Evolutionary conservation across 768 basidiomycete genomes (phyloP).

Genomic region (Rhodotorula kratochvilovae): DNA sequence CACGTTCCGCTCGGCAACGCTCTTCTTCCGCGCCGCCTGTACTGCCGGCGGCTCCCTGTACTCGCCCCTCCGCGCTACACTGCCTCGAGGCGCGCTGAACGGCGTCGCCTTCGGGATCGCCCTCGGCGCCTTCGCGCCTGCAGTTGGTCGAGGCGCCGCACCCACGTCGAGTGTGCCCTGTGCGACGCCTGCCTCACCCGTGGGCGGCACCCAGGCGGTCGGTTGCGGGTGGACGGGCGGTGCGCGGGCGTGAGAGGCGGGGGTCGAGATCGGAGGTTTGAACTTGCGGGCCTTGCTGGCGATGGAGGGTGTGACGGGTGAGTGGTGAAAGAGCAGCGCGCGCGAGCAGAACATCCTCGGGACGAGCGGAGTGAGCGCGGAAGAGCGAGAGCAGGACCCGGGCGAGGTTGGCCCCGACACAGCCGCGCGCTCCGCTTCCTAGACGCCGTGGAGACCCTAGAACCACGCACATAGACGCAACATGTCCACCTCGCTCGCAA

Average conservation of each 20-base stretch:
- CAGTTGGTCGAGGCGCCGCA: no score
- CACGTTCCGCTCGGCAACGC: slow-evolving; percentile 21
- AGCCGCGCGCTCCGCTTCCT: neutral
- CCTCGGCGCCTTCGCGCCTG: neutral
- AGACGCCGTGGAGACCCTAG: neutral
- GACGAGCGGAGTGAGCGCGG: no score
- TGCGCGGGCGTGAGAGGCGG: neutral
- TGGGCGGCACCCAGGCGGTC: neutral
- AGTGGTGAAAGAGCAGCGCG: neutral
- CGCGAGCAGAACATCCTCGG: neutral
- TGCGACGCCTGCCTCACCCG: neutral
- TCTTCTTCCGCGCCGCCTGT: slow-evolving; percentile 13
- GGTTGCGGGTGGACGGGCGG: neutral
- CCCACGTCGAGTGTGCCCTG: neutral
- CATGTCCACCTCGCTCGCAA: neutral
- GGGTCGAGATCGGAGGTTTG: neutral
- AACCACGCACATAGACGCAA: neutral
- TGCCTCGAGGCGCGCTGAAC: neutral
- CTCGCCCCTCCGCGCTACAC: neutral
- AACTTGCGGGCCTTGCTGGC: neutral
- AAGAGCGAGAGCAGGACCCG: no score
- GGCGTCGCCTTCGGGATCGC: neutral
- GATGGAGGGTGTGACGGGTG: neutral
- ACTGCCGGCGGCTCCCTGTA: slow-evolving; percentile 18
- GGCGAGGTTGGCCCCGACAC: neutral